Evolutionary conservation across 371 early-diverging fungal species (phyloP).

Genomic region (Apophysomyces ossiformis): DNA sequence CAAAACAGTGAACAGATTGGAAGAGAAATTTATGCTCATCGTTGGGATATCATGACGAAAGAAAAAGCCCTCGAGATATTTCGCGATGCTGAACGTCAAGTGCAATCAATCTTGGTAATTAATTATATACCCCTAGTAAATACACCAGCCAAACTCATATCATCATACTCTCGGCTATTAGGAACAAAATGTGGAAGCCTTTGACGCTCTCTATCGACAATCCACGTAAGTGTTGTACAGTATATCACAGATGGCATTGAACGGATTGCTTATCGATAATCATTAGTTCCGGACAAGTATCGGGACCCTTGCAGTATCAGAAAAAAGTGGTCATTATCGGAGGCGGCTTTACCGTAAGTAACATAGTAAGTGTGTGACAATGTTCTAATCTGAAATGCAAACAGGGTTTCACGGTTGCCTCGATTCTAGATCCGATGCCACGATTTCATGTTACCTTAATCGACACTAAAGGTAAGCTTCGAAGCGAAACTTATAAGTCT

Average conservation of each 20-base stretch:
- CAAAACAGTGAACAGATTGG: constrained; percentile 20
- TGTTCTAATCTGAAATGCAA: constrained; percentile 26
- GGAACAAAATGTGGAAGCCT: constrained; percentile 31
- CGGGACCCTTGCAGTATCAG: constrained; percentile 10
- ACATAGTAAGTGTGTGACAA: constrained; percentile 25
- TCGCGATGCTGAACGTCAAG: constrained; percentile 31
- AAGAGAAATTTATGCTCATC: constrained; percentile 16
- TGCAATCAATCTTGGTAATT: constrained; percentile 27
- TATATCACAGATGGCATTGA: not conserved
- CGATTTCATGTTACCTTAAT: constrained; percentile 32
- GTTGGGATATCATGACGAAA: constrained; percentile 25
- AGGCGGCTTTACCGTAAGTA: constrained; percentile 29
- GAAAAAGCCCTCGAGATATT: constrained; percentile 23
- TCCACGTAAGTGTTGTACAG: constrained; percentile 10
- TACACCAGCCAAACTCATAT: no score
- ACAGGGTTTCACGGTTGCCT: constrained; percentile 34
- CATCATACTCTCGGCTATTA: not conserved
- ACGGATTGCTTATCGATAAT: not conserved
- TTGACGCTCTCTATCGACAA: constrained; percentile 15
- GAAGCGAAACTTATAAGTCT: not conserved
- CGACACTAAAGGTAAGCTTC: constrained; percentile 27
- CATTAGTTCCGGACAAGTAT: constrained; percentile 2
- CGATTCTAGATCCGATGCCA: constrained; percentile 34
- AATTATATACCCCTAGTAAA: not conserved
- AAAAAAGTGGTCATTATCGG: constrained; percentile 29